Evolutionary conservation across 208 protist species (phyloP).

Genomic region (Acanthamoeba quina): DNA sequence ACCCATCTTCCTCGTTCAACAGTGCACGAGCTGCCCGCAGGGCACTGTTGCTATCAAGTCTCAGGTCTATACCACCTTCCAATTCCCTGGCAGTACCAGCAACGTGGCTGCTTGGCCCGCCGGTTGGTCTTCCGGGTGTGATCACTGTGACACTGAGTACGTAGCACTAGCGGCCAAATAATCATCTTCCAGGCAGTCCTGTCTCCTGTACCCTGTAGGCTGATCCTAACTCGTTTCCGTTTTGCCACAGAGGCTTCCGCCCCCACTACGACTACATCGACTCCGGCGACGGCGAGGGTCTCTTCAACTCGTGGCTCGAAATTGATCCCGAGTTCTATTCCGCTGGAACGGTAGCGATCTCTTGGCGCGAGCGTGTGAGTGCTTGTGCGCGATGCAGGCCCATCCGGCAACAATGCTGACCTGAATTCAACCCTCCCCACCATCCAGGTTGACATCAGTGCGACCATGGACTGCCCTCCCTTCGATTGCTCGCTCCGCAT

Average conservation of each 20-base stretch:
- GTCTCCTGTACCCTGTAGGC: not conserved
- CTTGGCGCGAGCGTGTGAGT: not conserved
- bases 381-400: not conserved
- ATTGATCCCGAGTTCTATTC: conserved; percentile 33
- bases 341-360: not conserved
- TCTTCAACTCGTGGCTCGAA: conserved; percentile 72
- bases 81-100: not conserved
- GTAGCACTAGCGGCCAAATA: not conserved
- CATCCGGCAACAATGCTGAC: no score
- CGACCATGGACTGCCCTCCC: conserved; percentile 30
- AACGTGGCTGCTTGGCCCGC: not conserved
- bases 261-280: conserved; percentile 54
- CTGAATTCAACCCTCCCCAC: not conserved
- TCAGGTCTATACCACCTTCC: conserved; percentile 34
- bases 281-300: conserved; percentile 62
- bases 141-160: conserved; percentile 61
- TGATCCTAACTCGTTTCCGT: not conserved
- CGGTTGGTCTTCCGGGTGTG: conserved; percentile 43
- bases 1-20: not conserved
- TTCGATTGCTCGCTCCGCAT: conserved; percentile 60
- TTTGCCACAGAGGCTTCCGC: not conserved
- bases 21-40: not conserved
- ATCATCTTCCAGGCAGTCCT: not conserved
- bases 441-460: not conserved
- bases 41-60: conserved; percentile 59